Conservation (phyloP, 2,329 filamentous ascomycete species). For the Davidsoniella neocaledoniae region DNA sequence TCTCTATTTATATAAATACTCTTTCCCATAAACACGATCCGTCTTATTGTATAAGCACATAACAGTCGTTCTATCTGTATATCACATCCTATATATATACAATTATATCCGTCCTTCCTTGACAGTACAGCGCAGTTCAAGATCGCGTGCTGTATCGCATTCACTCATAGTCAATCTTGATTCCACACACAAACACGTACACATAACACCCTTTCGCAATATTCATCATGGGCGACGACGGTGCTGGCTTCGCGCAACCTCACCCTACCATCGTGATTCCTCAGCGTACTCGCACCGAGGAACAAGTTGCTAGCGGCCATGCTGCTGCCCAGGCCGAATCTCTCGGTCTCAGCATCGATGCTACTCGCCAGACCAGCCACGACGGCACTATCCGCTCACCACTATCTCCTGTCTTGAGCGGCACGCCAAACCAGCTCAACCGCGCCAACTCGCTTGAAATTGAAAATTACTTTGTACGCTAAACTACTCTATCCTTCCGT, state of each 20-base stretch:
- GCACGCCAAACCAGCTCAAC: constrained; percentile 10
- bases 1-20: background rate
- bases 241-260: constrained; percentile 2
- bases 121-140: too few relatives aligned
- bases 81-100: too few relatives aligned
- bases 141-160: background rate
- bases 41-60: background rate
- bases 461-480: constrained; percentile 15
- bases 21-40: background rate
- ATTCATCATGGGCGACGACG: constrained; percentile 8
- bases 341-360: constrained; percentile 8
- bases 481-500: background rate
- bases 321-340: constrained; percentile 8
- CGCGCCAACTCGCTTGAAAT: constrained; percentile 12
- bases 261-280: constrained; percentile 3
- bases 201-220: background rate
- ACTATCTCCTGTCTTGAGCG: constrained; percentile 9
- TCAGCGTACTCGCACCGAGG: constrained; percentile 5
- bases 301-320: constrained; percentile 5
- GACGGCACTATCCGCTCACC: constrained; percentile 8
- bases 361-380: constrained; percentile 8
- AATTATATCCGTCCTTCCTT: too few relatives aligned
- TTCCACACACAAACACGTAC: background rate
- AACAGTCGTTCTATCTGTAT: too few relatives aligned
- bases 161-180: background rate